phyloP scores from a whole-genome alignment of 352 stramenopile species.

The Albugo candida region DNA sequence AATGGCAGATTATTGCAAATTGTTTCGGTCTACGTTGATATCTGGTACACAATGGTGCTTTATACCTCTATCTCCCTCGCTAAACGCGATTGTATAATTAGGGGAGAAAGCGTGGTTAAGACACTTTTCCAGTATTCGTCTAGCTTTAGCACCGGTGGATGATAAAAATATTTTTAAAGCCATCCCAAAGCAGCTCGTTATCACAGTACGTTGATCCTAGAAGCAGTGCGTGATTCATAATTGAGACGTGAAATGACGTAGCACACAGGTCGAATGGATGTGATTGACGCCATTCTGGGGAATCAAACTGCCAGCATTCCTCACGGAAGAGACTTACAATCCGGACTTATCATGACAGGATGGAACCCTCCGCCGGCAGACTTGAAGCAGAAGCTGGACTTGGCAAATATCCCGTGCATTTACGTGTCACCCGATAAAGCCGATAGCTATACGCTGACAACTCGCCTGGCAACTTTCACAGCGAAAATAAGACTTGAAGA shows the following conservation, averaged over 20 bases:
- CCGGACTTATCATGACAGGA: constrained; percentile 65
- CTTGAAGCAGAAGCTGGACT: constrained; percentile 43
- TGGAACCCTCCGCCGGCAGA: constrained; percentile 56
- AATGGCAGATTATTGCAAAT: constrained; percentile 74
- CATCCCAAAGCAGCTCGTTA: constrained; percentile 70
- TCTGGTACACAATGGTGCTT: constrained; percentile 17
- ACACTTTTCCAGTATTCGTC: constrained; percentile 63
- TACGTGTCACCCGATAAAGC: constrained; percentile 67
- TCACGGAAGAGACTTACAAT: constrained; percentile 42
- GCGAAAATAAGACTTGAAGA: constrained; percentile 67
- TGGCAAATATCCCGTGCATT: constrained; percentile 73
- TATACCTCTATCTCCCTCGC: too few species aligned
- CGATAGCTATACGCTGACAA: constrained; percentile 76
- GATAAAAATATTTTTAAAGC: constrained; percentile 64
- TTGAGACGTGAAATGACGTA: constrained; percentile 8
- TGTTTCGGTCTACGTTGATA: constrained; percentile 65
- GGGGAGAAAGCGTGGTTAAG: constrained; percentile 1
- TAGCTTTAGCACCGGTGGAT: constrained; percentile 61
- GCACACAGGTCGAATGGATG: constrained; percentile 62
- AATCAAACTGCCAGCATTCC: constrained; percentile 58
- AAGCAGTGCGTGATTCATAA: background rate
- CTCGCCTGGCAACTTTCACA: constrained; percentile 57
- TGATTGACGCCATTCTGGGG: constrained; percentile 71
- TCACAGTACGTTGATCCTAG: constrained; percentile 26
- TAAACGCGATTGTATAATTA: background rate